Percentiles rank a stretch among this genome's conserved stretches.
These are phyloP conservation scores for Tricholoma sp. DNA, from an alignment of 768 basidiomycete genomes.

Conservation along the genomic window DNA sequence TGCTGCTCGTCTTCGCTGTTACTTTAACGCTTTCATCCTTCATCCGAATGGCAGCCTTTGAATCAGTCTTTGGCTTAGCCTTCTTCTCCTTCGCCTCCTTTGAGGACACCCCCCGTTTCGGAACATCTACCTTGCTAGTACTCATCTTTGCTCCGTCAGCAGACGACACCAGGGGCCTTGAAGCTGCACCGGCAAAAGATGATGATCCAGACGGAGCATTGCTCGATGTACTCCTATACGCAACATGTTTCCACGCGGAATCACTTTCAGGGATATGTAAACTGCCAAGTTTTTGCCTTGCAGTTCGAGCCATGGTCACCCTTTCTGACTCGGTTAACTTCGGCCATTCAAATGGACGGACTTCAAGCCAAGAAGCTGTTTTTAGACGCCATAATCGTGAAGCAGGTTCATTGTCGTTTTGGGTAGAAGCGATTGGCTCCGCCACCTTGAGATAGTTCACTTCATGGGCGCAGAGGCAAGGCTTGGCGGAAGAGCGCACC, in stretches of 20 bases:
- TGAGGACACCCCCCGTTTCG: conserved; percentile 44
- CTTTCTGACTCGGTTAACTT: conserved; percentile 44
- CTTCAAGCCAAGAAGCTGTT: conserved; percentile 56
- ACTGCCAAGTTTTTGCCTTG: conserved; percentile 40
- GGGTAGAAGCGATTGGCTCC: conserved; percentile 32
- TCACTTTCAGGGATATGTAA: conserved; percentile 57
- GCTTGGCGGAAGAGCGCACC: conserved; percentile 27
- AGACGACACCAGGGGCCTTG: conserved; percentile 4
- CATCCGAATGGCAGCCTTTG: conserved; percentile 36
- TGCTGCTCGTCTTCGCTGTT: conserved; percentile 7
- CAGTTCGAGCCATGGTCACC: conserved; percentile 44
- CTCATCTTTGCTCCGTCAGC: conserved; percentile 5
- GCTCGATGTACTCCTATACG: conserved; percentile 17
- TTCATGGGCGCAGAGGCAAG: background rate
- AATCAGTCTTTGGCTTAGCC: conserved; percentile 35
- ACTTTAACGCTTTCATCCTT: conserved; percentile 42
- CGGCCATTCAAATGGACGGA: conserved; percentile 63
- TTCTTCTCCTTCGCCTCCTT: conserved; percentile 46
- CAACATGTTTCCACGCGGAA: conserved; percentile 56
- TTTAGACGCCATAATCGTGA: conserved; percentile 49
- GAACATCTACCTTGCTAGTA: conserved; percentile 18
- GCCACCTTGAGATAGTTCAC: conserved; percentile 37
- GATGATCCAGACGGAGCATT: conserved; percentile 6
- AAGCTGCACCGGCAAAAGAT: conserved; percentile 10
- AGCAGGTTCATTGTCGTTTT: conserved; percentile 31